These are phyloP conservation scores for Sporothrix globosa DNA, from an alignment of 2,329 filamentous ascomycete species.

Conservation along the genomic window DNA sequence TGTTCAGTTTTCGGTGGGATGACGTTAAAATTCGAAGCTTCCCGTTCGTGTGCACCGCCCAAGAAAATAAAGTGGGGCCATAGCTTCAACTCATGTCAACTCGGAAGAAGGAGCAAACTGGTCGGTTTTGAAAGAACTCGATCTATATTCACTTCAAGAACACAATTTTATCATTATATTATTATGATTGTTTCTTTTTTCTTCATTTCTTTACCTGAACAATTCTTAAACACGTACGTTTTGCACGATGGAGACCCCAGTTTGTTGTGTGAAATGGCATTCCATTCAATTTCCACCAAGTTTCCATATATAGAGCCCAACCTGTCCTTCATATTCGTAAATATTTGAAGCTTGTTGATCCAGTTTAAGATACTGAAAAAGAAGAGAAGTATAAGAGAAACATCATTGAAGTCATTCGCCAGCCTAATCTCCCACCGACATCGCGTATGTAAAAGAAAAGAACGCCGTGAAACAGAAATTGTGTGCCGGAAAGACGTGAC, in stretches of 20 bases:
- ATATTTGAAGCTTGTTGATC: neutral
- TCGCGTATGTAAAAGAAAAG: neutral
- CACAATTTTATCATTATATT: too few species aligned
- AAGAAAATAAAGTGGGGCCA: slow-evolving; percentile 21
- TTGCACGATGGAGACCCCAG: too few species aligned
- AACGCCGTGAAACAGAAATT: neutral
- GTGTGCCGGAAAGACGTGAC: neutral
- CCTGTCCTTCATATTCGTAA: too few species aligned
- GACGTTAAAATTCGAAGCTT: slow-evolving; percentile 21
- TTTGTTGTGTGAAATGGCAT: too few species aligned
- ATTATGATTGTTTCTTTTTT: too few species aligned
- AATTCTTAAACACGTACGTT: too few species aligned
- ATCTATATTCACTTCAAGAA: neutral
- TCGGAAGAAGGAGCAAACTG: neutral
- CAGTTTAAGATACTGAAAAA: too few species aligned
- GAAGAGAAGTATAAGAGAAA: neutral
- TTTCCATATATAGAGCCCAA: too few species aligned
- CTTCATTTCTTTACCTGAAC: too few species aligned
- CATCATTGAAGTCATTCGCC: neutral
- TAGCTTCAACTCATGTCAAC: neutral
- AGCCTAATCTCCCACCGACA: neutral
- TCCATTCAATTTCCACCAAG: too few species aligned
- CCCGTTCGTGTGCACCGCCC: neutral
- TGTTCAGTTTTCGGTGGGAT: slow-evolving; percentile 5
- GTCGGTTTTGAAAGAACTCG: too few species aligned